A percentile compares a stretch with the other conserved stretches of the same genome.
phyloP scores from a whole-genome alignment of 495 filamentous ascomycete species.

The Daldinia bambusicola region DNA sequence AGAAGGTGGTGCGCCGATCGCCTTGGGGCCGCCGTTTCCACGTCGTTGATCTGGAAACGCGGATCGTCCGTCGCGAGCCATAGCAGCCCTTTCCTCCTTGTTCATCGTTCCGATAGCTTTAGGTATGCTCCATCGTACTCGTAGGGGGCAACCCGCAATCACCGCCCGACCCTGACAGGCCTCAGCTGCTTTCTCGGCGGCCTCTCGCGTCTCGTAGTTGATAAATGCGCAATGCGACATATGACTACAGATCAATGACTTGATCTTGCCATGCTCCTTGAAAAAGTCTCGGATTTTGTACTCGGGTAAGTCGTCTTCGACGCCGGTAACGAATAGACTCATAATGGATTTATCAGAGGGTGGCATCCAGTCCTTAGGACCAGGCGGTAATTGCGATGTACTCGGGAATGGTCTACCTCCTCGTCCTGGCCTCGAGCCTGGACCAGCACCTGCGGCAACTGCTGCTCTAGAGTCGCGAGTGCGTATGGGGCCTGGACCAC shows the following conservation, averaged over 20 bases:
- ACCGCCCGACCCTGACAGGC: constrained; percentile 89
- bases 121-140: constrained; percentile 91
- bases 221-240: constrained; percentile 96
- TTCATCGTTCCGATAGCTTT: constrained; percentile 91
- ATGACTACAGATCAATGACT: constrained; percentile 92
- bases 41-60: constrained; percentile 57
- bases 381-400: constrained; percentile 78
- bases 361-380: constrained; percentile 82
- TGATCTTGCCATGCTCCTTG: constrained; percentile 83
- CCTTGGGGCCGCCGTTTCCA: constrained; percentile 41
- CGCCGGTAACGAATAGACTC: constrained; percentile 91
- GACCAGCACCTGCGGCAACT: constrained; percentile 48
- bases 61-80: constrained; percentile 76
- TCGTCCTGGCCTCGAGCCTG: constrained; percentile 55
- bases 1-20: constrained; percentile 48
- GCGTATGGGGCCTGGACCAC: constrained; percentile 74
- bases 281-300: constrained; percentile 91
- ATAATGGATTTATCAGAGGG: constrained; percentile 85
- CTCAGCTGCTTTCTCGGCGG: constrained; percentile 83
- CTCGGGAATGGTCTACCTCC: constrained; percentile 70
- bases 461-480: constrained; percentile 69
- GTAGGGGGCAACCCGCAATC: constrained; percentile 82
- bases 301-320: constrained; percentile 96
- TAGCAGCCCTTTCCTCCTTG: constrained; percentile 77
- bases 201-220: constrained; percentile 85